A percentile compares a stretch with the other conserved stretches of the same genome.
Conservation (phyloP, 768 basidiomycete genomes). For the Suillus fuscotomentosus region DNA sequence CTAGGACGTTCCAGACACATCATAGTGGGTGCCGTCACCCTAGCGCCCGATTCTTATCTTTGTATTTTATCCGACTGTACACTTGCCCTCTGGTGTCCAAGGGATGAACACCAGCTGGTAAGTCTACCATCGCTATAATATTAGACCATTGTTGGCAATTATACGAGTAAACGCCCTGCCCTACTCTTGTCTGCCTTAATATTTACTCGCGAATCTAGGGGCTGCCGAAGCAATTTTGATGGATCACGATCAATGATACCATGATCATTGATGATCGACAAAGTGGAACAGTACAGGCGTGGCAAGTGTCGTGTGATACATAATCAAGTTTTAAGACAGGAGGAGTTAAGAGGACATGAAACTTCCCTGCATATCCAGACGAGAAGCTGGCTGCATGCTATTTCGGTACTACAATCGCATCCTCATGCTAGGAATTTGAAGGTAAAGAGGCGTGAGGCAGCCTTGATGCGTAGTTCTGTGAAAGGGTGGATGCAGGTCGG, state of each 20-base stretch:
- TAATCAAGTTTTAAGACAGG: background rate
- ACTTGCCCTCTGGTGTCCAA: conserved; percentile 4
- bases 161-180: background rate
- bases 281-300: background rate
- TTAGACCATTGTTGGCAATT: background rate
- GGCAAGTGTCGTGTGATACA: background rate
- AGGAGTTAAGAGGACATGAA: background rate
- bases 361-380: background rate
- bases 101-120: background rate
- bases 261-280: background rate
- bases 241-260: background rate
- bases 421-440: background rate
- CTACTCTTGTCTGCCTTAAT: background rate
- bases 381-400: background rate
- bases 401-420: background rate
- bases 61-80: background rate
- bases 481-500: background rate
- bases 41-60: background rate
- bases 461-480: background rate
- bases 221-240: background rate
- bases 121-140: background rate
- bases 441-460: background rate
- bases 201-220: no score
- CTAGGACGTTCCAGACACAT: background rate
- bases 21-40: background rate